Conservation (phyloP, 1,139 yeast species). For the Hansenula sp. region DNA sequence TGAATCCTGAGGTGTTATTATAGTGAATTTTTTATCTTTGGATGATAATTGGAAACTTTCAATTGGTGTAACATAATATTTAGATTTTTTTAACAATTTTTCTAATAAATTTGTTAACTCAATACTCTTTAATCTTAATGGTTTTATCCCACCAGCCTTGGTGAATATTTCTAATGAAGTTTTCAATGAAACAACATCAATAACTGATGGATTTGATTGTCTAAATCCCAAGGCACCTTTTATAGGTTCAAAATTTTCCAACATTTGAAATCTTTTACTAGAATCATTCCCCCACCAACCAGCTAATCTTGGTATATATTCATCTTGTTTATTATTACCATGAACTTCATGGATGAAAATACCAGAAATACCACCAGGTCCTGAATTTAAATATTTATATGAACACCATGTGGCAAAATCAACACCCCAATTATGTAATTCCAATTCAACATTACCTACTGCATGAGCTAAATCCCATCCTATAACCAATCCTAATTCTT, state of each 20-base stretch:
- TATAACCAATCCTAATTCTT: conserved; percentile 47
- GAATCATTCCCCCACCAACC: conserved; percentile 98
- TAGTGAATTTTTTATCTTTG: conserved; percentile 46
- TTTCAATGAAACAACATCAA: conserved; percentile 70
- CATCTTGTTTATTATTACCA: conserved; percentile 29
- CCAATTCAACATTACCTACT: conserved; percentile 75
- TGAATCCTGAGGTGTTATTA: conserved; percentile 64
- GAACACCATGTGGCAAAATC: conserved; percentile 96
- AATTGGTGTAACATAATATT: conserved; percentile 37
- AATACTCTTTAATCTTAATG: conserved; percentile 52
- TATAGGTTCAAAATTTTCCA: conserved; percentile 73
- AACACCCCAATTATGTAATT: conserved; percentile 81
- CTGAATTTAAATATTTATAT: conserved; percentile 84
- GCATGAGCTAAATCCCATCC: conserved; percentile 99
- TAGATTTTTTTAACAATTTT: conserved; percentile 37
- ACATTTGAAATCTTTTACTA: conserved; percentile 70
- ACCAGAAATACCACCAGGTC: conserved; percentile 92
- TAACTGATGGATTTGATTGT: conserved; percentile 89
- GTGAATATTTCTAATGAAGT: conserved; percentile 62
- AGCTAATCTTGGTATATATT: conserved; percentile 64
- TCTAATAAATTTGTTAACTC: conserved; percentile 56
- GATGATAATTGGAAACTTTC: conserved; percentile 15
- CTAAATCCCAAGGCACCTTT: conserved; percentile 81
- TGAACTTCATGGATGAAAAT: conserved; percentile 62
- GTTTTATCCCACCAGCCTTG: conserved; percentile 58